Percentiles rank a stretch among this genome's conserved stretches.
These are phyloP conservation scores for Gossypium arboreum DNA, from an alignment of 345 rosid species.

Conservation along the genomic window DNA sequence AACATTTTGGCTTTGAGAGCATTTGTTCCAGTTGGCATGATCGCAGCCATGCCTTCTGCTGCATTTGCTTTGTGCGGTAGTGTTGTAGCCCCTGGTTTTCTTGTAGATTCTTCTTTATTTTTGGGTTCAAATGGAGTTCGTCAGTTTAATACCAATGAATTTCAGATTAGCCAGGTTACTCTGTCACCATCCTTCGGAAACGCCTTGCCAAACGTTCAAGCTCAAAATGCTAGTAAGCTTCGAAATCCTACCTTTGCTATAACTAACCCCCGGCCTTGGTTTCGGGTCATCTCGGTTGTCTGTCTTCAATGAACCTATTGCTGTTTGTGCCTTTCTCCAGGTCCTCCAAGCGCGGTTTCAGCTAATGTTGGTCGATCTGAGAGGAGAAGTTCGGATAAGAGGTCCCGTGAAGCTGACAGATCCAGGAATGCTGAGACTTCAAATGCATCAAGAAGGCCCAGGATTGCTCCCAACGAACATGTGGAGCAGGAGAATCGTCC, in stretches of 20 bases:
- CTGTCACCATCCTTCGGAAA: slow-evolving; percentile 4
- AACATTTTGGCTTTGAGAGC: background rate
- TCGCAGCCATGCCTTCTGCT: background rate
- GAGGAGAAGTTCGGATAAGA: slow-evolving; percentile 4
- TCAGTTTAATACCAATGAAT: slow-evolving; percentile 12
- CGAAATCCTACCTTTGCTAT: slow-evolving; percentile 8
- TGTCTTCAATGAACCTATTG: slow-evolving; percentile 18
- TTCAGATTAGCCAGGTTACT: background rate
- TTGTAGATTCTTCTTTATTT: slow-evolving; percentile 13
- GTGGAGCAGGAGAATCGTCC: slow-evolving; percentile 1
- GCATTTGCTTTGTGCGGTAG: slow-evolving; percentile 11
- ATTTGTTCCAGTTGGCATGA: slow-evolving; percentile 5
- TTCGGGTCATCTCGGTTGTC: slow-evolving; percentile 13
- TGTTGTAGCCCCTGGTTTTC: slow-evolving; percentile 5
- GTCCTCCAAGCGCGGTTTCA: slow-evolving; percentile 9
- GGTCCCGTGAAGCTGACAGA: slow-evolving; percentile 8
- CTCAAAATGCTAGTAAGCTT: slow-evolving; percentile 16
- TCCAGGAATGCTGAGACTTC: background rate
- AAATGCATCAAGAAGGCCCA: slow-evolving; percentile 17
- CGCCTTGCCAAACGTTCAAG: slow-evolving; percentile 9
- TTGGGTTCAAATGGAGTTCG: slow-evolving; percentile 17
- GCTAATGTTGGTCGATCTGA: slow-evolving; percentile 10
- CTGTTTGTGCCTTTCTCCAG: slow-evolving; percentile 3
- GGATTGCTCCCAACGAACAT: background rate
- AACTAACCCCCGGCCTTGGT: slow-evolving; percentile 9